A percentile compares a stretch with the other conserved stretches of the same genome.
Evolutionary conservation across 805 yeast species (phyloP).

Genomic region (Wickerhamomyces canadensis): DNA sequence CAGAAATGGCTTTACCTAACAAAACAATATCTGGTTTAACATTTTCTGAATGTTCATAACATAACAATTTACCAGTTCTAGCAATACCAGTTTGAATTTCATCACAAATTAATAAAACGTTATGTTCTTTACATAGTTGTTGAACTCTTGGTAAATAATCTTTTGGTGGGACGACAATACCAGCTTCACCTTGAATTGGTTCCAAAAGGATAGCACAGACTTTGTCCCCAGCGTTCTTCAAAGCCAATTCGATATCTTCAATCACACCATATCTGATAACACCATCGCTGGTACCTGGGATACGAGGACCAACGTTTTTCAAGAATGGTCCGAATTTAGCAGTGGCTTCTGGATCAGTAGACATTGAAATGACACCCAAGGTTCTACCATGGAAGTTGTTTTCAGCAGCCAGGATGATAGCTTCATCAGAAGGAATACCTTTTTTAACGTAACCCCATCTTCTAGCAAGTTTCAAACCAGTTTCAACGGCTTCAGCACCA

Average conservation of each 20-base stretch:
- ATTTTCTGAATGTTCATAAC: conserved; percentile 75
- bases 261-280: conserved; percentile 73
- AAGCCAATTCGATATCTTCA: conserved; percentile 81
- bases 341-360: conserved; percentile 92
- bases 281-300: conserved; percentile 66
- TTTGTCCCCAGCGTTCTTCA: conserved; percentile 76
- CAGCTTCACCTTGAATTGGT: conserved; percentile 98
- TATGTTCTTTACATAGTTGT: conserved; percentile 72
- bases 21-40: conserved; percentile 87
- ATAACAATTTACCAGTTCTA: conserved; percentile 90
- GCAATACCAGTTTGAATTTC: conserved; percentile 98
- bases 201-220: conserved; percentile 89
- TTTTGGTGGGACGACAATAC: conserved; percentile 87
- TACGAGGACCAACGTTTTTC: conserved; percentile 74
- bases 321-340: conserved; percentile 87
- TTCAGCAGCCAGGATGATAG: conserved; percentile 80
- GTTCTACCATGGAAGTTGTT: conserved; percentile 97
- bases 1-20: conserved; percentile 92
- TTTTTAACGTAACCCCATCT: conserved; percentile 94
- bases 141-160: conserved; percentile 73
- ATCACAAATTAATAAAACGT: conserved; percentile 87
- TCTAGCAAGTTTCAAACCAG: conserved; percentile 89
- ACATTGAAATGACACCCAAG: conserved; percentile 90
- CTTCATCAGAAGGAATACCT: conserved; percentile 77
- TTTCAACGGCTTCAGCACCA: conserved; percentile 98